Conservation (phyloP, 2,329 filamentous ascomycete genomes). For the Sporothrix luriei region DNA sequence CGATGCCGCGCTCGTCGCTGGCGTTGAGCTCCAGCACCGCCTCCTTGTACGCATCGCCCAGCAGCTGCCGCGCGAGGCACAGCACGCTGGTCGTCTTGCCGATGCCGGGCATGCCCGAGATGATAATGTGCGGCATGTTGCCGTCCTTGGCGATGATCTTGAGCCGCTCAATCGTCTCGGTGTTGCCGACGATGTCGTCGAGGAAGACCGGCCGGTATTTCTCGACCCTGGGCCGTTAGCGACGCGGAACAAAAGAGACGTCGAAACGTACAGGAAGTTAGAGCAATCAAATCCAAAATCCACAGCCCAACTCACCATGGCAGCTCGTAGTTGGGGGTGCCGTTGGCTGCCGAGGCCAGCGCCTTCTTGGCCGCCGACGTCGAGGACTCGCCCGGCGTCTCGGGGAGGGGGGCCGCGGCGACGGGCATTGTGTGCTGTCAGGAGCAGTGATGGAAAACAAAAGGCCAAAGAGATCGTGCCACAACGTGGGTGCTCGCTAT, state of each 20-base stretch:
- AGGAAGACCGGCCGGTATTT: conserved; percentile 95
- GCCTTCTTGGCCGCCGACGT: conserved; percentile 60
- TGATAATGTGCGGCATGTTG: conserved; percentile 99
- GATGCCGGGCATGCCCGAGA: conserved; percentile 98
- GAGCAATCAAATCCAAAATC: no score
- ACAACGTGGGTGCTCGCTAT: background rate
- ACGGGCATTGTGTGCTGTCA: conserved; percentile 5
- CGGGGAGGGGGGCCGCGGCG: conserved; percentile 48
- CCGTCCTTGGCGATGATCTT: conserved; percentile 99
- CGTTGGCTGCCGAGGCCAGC: conserved; percentile 54
- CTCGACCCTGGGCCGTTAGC: conserved; percentile 71
- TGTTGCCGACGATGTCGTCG: conserved; percentile 96
- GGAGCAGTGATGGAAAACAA: background rate
- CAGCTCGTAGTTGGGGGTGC: conserved; percentile 67
- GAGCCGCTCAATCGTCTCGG: conserved; percentile 92
- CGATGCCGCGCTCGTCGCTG: conserved; percentile 93
- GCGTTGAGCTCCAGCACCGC: conserved; percentile 95
- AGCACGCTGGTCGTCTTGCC: conserved; percentile 96
- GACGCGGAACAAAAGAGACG: no score
- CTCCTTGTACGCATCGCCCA: conserved; percentile 95
- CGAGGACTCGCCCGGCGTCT: conserved; percentile 63
- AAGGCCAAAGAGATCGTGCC: no score
- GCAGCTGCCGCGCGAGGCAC: conserved; percentile 85
- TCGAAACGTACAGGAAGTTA: no score
- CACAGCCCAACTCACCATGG: conserved; percentile 62